Evolutionary conservation across 2,329 filamentous ascomycete species (phyloP).

Genomic region (Aspergillus hortae): DNA sequence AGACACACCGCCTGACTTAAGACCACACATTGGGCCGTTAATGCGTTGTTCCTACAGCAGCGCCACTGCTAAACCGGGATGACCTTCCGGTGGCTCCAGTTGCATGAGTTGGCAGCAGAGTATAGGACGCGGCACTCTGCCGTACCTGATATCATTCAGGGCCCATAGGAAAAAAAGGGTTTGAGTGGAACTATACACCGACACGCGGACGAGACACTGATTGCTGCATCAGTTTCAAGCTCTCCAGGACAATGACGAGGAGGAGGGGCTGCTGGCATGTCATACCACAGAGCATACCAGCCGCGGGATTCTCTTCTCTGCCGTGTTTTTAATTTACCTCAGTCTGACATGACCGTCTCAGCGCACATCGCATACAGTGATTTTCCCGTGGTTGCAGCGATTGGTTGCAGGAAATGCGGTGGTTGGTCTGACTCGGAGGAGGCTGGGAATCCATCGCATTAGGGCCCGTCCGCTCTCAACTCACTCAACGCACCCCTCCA

Average conservation of each 20-base stretch:
- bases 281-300: too few relatives aligned
- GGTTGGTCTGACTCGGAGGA: neutral
- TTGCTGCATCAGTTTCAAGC: neutral
- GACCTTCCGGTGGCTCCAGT: neutral
- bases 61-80: neutral
- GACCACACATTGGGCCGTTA: neutral
- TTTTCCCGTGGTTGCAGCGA: conserved; percentile 2
- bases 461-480: neutral
- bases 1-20: neutral
- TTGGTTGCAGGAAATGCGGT: conserved; percentile 29
- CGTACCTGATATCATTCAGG: too few relatives aligned
- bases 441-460: neutral
- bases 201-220: neutral
- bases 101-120: neutral
- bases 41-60: conserved; percentile 3
- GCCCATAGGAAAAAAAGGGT: too few relatives aligned
- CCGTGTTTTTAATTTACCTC: too few relatives aligned
- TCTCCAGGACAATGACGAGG: neutral
- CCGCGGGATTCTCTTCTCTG: too few relatives aligned
- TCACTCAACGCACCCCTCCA: neutral
- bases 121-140: too few relatives aligned
- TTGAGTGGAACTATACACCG: neutral
- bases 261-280: neutral
- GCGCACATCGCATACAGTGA: neutral
- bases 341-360: too few relatives aligned